Conservation (phyloP, 169 alveolate species). For the Plasmodium falciparum region DNA sequence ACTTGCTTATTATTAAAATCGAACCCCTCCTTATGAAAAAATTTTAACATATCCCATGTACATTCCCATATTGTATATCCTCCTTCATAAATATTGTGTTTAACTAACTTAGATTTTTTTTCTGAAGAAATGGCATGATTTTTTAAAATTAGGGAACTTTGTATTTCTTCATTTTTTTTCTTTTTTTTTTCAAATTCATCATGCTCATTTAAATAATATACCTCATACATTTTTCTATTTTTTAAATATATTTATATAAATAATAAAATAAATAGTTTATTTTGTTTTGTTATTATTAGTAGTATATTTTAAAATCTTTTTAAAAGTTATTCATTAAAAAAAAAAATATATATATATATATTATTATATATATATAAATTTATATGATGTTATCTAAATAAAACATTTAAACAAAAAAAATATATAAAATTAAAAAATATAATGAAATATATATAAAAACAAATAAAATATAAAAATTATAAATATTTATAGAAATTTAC, state of each 20-base stretch:
- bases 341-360: background rate
- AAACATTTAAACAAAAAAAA: conserved; percentile 38
- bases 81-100: conserved; percentile 55
- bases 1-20: conserved; percentile 44
- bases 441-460: background rate
- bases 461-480: background rate
- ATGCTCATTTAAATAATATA: conserved; percentile 55
- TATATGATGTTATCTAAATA: conserved; percentile 4
- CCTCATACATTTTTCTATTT: conserved; percentile 41
- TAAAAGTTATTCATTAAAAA: background rate
- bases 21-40: conserved; percentile 29
- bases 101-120: conserved; percentile 47
- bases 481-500: too few species aligned
- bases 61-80: conserved; percentile 78
- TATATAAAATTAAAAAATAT: background rate
- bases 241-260: background rate
- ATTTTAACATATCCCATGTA: conserved; percentile 75
- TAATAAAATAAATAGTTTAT: too few species aligned
- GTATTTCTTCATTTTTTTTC: conserved; percentile 28
- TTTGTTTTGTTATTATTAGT: too few species aligned
- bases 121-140: conserved; percentile 23
- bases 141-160: conserved; percentile 46
- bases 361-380: background rate
- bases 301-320: too few species aligned
- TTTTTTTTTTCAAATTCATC: conserved; percentile 52